Evolutionary conservation across 2,329 filamentous ascomycete species (phyloP).

Genomic region (Fusarium burgessii): DNA sequence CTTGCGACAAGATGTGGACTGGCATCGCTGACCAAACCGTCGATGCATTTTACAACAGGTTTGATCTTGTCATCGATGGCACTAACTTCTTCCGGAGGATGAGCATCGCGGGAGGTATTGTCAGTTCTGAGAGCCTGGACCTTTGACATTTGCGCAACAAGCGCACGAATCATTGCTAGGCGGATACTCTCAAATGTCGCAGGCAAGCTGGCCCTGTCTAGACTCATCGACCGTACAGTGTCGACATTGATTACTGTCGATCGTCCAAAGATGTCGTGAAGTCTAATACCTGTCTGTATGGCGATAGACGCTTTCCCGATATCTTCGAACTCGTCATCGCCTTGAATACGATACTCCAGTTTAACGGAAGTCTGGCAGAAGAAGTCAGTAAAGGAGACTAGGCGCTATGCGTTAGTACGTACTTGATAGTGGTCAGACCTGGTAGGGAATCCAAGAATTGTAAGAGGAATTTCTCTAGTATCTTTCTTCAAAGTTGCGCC

Average conservation of each 20-base stretch:
- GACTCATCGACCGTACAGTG: not conserved
- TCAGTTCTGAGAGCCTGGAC: not conserved
- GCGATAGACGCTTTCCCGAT: not conserved
- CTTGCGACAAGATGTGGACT: not conserved
- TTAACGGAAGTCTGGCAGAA: not conserved
- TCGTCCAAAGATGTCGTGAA: not conserved
- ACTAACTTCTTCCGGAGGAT: not conserved
- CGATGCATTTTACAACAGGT: not conserved
- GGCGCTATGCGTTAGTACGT: not conserved
- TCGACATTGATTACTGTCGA: not conserved
- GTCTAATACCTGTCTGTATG: not conserved
- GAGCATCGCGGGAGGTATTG: not conserved
- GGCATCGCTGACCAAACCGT: not conserved
- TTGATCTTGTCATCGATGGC: not conserved
- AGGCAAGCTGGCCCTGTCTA: not conserved
- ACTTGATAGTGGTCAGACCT: not conserved
- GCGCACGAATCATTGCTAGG: not conserved
- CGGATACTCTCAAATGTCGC: not conserved
- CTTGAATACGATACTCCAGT: not conserved
- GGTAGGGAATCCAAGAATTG: not conserved
- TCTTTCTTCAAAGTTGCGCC: not conserved
- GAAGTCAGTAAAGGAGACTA: not conserved
- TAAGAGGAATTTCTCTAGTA: not conserved
- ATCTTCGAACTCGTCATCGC: accelerated
- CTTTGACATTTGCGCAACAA: not conserved